Evolutionary conservation across 1,284 basidiomycete species (phyloP), one percentile per base, ranked within the genome.

Genomic region (Rhodotorula sp.): DNA sequence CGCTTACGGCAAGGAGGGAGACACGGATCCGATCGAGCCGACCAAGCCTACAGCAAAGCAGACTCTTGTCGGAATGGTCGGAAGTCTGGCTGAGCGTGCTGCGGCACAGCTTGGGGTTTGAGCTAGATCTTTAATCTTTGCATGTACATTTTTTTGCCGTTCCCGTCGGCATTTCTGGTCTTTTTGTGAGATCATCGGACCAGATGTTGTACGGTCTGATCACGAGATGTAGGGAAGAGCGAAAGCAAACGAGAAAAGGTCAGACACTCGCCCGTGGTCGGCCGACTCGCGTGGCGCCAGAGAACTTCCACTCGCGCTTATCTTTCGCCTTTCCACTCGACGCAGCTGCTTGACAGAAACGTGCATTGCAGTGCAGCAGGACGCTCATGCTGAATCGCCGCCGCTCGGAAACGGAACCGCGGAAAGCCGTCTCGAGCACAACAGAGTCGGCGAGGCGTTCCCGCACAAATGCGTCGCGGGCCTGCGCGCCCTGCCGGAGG

Each of bases 61-160:
- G 39, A 61, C 65, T 31, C 60, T 92, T 90, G 62, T 58, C 52
- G 26, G 67, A 31, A 34, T 59, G 26, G 62, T 65, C n/a, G 73
- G 73, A 2, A 72, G 73, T 60, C 48, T 72, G n/a, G 69, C 64
- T 2, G 70, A 74, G 47, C 67, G 73, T 3, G 65, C 65, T 34
- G 67, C 67, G n/a, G 67, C 70, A 31, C 70, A 71, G 62, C 59
- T 71, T 16, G 70, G 73, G 2, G 70, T 69, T 18, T 70, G 26
- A 29, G 12, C 49, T 51, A 23, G n/a, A 34, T 10, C 21, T 39
- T 14, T 3, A 10, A 10, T n/a, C 31, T 39, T 39, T 43, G 18
- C 16, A 39, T n/a, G 39, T 46, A 43, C 39, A 43, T 43, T 43
- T 14, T 43, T 43, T 43, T 10, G 10, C 39, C 12, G 10, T 43